Evolutionary conservation across 2,329 filamentous ascomycete species (phyloP).

Genomic region (Penicillium frequentans): DNA sequence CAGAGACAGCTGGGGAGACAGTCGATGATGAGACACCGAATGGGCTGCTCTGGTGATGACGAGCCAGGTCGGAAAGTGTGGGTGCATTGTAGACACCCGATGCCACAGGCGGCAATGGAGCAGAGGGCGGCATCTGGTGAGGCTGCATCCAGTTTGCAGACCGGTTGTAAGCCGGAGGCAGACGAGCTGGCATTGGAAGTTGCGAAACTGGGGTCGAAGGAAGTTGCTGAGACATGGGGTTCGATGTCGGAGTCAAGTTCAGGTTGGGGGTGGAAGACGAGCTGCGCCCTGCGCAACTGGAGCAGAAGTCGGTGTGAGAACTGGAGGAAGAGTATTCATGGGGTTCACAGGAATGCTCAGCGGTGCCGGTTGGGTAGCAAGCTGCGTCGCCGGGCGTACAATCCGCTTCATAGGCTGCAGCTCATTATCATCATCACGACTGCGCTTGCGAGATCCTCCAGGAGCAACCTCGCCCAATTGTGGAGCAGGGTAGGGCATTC

Average conservation of each 20-base stretch:
- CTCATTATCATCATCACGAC: conserved; percentile 54
- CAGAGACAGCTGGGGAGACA: conserved; percentile 69
- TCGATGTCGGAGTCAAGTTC: conserved; percentile 66
- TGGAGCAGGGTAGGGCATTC: conserved; percentile 24
- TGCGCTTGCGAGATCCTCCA: conserved; percentile 55
- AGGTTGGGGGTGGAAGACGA: conserved; percentile 69
- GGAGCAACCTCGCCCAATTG: conserved; percentile 23
- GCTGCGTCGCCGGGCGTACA: conserved; percentile 25
- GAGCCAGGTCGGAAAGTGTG: conserved; percentile 35
- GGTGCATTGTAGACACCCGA: conserved; percentile 31
- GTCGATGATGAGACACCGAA: conserved; percentile 54
- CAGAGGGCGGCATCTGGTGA: conserved; percentile 41
- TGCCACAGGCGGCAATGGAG: conserved; percentile 28
- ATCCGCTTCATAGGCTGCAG: conserved; percentile 59
- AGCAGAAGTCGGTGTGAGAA: conserved; percentile 34
- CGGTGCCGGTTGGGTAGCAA: conserved; percentile 15
- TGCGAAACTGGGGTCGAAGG: conserved; percentile 49
- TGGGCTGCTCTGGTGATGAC: conserved; percentile 53
- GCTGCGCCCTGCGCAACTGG: conserved; percentile 36
- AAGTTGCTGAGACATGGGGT: conserved; percentile 37
- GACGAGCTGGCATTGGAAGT: conserved; percentile 61
- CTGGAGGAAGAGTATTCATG: conserved; percentile 33
- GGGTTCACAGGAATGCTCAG: conserved; percentile 27
- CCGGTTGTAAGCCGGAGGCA: conserved; percentile 71
- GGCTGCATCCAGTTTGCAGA: conserved; percentile 50